Evolutionary conservation across 805 yeast species (phyloP).

Genomic region (Wickerhamomyces rabaulensis): DNA sequence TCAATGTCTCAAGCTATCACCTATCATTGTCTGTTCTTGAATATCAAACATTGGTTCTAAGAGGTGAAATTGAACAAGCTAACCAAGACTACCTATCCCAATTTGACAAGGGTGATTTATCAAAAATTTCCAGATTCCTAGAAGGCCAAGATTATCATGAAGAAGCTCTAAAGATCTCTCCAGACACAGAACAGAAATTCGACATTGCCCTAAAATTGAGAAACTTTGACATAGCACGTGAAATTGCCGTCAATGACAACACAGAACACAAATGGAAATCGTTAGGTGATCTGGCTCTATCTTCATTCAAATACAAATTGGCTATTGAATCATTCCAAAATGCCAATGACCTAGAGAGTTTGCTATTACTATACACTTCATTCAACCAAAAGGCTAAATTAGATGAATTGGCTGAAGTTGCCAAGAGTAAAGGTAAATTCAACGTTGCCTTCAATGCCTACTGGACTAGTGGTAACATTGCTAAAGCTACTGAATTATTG

Average conservation of each 20-base stretch:
- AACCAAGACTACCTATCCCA: conserved; percentile 52
- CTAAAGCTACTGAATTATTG: conserved; percentile 59
- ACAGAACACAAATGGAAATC: conserved; percentile 81
- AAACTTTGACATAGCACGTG: conserved; percentile 66
- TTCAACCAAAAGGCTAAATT: conserved; percentile 65
- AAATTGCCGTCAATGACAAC: conserved; percentile 49
- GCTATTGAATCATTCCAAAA: conserved; percentile 77
- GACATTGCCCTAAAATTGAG: conserved; percentile 81
- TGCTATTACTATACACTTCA: conserved; percentile 77
- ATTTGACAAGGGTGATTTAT: conserved; percentile 59
- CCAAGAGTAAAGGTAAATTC: conserved; percentile 71
- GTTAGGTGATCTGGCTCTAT: conserved; percentile 82
- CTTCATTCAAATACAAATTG: conserved; percentile 70
- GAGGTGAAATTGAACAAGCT: conserved; percentile 90
- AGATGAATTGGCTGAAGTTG: conserved; percentile 55
- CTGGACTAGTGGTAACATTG: conserved; percentile 78
- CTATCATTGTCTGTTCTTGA: conserved; percentile 84
- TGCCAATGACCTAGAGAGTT: conserved; percentile 77
- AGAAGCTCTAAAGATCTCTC: conserved; percentile 77
- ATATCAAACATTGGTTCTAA: conserved; percentile 90
- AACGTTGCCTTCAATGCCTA: conserved; percentile 88
- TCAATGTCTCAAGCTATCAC: conserved; percentile 74
- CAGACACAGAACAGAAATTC: conserved; percentile 86
- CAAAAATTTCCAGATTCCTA: conserved; percentile 83
- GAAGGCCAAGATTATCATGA: conserved; percentile 88